phyloP scores from a whole-genome alignment of 768 basidiomycete species.

The Tricholoma sp. region DNA sequence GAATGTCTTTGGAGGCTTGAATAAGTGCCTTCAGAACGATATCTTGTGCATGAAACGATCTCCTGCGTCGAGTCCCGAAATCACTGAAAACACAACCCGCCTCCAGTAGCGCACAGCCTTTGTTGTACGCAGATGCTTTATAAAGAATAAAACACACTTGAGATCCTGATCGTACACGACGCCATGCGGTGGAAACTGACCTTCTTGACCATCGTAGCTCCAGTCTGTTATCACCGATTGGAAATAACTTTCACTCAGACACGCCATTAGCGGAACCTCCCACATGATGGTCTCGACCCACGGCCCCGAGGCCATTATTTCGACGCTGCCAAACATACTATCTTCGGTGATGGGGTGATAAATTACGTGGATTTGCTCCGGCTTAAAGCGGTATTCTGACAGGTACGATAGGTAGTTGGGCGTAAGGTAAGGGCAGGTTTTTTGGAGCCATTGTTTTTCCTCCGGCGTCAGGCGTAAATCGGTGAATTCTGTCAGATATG shows the following conservation, averaged over 20 bases:
- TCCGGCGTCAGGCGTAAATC: constrained; percentile 50
- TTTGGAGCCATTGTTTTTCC: constrained; percentile 65
- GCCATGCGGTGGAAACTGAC: constrained; percentile 30
- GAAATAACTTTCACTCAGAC: constrained; percentile 89
- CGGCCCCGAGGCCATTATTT: constrained; percentile 67
- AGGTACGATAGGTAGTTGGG: constrained; percentile 76
- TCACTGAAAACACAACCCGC: constrained; percentile 74
- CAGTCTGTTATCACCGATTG: constrained; percentile 70
- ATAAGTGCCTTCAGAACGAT: constrained; percentile 66
- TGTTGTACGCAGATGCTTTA: constrained; percentile 67
- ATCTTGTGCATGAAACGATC: constrained; percentile 73
- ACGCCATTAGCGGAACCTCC: constrained; percentile 95
- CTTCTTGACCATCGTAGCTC: constrained; percentile 78
- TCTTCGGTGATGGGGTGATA: constrained; percentile 59
- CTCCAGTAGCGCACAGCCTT: constrained; percentile 58
- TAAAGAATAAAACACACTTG: background rate
- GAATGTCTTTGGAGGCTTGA: constrained; percentile 51
- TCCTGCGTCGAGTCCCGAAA: constrained; percentile 80
- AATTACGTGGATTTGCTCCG: constrained; percentile 60
- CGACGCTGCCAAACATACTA: constrained; percentile 51
- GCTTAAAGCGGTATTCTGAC: constrained; percentile 60
- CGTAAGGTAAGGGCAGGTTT: constrained; percentile 71
- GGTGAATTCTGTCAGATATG: constrained; percentile 51
- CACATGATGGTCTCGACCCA: constrained; percentile 89
- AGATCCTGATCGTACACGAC: background rate